Evolutionary conservation across 768 basidiomycete genomes (phyloP).

Genomic region (Filobasidium wieringae): DNA sequence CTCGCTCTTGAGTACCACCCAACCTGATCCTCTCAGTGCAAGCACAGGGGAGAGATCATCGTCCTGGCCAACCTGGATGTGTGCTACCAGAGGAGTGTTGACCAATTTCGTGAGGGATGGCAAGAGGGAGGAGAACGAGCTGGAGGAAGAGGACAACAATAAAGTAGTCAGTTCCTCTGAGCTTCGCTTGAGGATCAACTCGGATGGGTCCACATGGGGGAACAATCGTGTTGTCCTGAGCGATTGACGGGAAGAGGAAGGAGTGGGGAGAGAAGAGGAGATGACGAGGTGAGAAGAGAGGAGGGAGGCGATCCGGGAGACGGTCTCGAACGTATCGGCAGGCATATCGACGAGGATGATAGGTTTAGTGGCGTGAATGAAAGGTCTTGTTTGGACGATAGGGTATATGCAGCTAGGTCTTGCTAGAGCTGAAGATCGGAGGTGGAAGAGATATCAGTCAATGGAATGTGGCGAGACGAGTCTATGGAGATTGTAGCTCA

Average conservation of each 20-base stretch:
- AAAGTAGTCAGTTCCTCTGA: constrained; percentile 13
- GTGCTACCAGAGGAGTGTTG: constrained; percentile 15
- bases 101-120: constrained; percentile 16
- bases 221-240: constrained; percentile 4
- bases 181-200: not conserved
- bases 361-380: too few species aligned
- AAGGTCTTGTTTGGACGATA: too few species aligned
- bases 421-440: too few species aligned
- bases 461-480: too few species aligned
- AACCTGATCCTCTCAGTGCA: constrained; percentile 62
- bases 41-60: constrained; percentile 43
- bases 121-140: constrained; percentile 13
- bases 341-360: too few species aligned
- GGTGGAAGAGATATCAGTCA: too few species aligned
- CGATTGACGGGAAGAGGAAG: not conserved
- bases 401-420: too few species aligned
- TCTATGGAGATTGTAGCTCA: too few species aligned
- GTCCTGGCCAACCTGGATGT: constrained; percentile 9
- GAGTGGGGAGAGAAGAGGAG: constrained; percentile 11
- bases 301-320: constrained; percentile 6
- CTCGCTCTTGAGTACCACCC: constrained; percentile 69
- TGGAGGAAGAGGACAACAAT: constrained; percentile 10
- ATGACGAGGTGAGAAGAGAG: constrained; percentile 16
- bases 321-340: constrained; percentile 7
- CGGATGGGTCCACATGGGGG: constrained; percentile 12